phyloP scores from a whole-genome alignment of 345 rosid species.

The Adansonia digitata region DNA sequence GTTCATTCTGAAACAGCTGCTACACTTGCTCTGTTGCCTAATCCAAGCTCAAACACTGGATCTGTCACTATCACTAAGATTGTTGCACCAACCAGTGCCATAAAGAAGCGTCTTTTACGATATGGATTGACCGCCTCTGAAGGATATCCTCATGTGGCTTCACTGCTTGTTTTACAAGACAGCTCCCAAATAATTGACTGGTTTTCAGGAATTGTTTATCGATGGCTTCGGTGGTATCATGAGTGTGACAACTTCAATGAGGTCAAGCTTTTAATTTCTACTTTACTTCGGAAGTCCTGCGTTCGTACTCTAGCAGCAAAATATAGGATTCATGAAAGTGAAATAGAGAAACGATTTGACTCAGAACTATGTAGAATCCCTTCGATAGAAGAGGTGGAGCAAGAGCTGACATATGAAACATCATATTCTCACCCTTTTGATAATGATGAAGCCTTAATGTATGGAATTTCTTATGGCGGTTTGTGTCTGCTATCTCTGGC shows the following conservation, averaged over 20 bases:
- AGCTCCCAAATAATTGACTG: slow-evolving; percentile 66
- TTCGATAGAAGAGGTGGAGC: slow-evolving; percentile 44
- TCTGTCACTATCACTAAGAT: slow-evolving; percentile 40
- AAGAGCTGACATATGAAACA: slow-evolving; percentile 34
- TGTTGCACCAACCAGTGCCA: slow-evolving; percentile 60
- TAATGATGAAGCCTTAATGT: slow-evolving; percentile 53
- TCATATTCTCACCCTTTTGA: slow-evolving; percentile 35
- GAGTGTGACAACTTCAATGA: slow-evolving; percentile 65
- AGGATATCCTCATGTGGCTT: slow-evolving; percentile 51
- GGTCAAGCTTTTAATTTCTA: slow-evolving; percentile 46
- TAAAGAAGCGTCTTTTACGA: slow-evolving; percentile 62
- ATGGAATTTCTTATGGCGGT: slow-evolving; percentile 63
- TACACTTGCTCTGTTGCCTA: slow-evolving; percentile 52
- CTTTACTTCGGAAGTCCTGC: slow-evolving; percentile 68
- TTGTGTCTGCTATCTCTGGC: slow-evolving; percentile 64
- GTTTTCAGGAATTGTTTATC: slow-evolving; percentile 64
- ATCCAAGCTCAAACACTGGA: slow-evolving; percentile 31
- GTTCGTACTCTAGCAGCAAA: slow-evolving; percentile 81
- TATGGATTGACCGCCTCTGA: slow-evolving; percentile 60
- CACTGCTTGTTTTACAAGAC: slow-evolving; percentile 64
- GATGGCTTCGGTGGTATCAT: slow-evolving; percentile 70
- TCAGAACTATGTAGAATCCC: slow-evolving; percentile 56
- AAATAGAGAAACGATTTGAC: slow-evolving; percentile 70
- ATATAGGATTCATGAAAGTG: slow-evolving; percentile 60
- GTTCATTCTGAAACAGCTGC: slow-evolving; percentile 68